Conservation (phyloP, 2,329 filamentous ascomycete genomes). For the Alternaria longipes region DNA sequence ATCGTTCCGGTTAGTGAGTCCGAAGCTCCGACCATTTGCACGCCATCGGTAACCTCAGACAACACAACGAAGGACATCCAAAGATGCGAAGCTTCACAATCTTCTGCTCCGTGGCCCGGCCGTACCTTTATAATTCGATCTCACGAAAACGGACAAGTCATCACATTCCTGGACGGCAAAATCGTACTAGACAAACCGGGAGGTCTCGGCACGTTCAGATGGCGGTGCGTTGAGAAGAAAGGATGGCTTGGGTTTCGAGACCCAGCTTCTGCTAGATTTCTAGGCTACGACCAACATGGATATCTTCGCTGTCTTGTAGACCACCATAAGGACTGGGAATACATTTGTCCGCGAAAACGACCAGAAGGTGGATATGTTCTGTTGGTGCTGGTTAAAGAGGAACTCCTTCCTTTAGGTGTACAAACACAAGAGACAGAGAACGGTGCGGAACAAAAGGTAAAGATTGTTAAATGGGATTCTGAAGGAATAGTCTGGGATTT, state of each 20-base stretch:
- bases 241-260: slow-evolving; percentile 55
- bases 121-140: slow-evolving; percentile 47
- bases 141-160: slow-evolving; percentile 30
- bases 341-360: slow-evolving; percentile 13
- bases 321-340: slow-evolving; percentile 2
- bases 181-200: slow-evolving; percentile 41
- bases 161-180: slow-evolving; percentile 46
- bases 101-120: slow-evolving; percentile 35
- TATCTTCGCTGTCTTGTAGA: slow-evolving; percentile 3
- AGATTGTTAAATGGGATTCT: slow-evolving; percentile 12
- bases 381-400: background rate
- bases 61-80: slow-evolving; percentile 7
- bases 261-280: slow-evolving; percentile 33
- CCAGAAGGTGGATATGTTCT: slow-evolving; percentile 16
- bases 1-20: slow-evolving; percentile 9
- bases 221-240: slow-evolving; percentile 51
- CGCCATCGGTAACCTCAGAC: slow-evolving; percentile 14
- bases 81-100: slow-evolving; percentile 1
- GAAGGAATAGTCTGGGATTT: slow-evolving; percentile 14
- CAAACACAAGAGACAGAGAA: slow-evolving; percentile 5
- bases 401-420: slow-evolving; percentile 13
- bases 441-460: slow-evolving; percentile 4
- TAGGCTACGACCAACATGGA: slow-evolving; percentile 13
- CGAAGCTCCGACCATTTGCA: slow-evolving; percentile 9
- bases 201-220: slow-evolving; percentile 40